These are phyloP conservation scores for Claviceps fusiformis DNA, from an alignment of 2,329 filamentous ascomycete genomes.

Conservation along the genomic window DNA sequence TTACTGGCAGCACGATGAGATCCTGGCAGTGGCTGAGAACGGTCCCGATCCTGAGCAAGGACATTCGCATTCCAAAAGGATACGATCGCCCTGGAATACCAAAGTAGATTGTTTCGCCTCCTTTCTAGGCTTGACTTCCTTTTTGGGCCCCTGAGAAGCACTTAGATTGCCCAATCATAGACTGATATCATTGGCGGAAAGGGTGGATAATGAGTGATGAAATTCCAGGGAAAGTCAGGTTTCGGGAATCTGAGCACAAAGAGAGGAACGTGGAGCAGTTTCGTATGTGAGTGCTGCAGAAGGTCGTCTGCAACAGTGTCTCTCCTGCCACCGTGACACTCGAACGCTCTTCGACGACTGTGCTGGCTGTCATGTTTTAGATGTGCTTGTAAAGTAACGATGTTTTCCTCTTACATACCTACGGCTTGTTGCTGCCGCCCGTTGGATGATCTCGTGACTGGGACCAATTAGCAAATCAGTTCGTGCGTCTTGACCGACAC, in stretches of 20 bases:
- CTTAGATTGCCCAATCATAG: constrained; percentile 11
- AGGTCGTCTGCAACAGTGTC: constrained; percentile 4
- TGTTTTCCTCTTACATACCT: not conserved
- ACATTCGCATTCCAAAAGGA: constrained; percentile 25
- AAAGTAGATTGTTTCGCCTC: constrained; percentile 12
- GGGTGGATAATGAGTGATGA: constrained; percentile 7
- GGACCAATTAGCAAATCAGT: constrained; percentile 6
- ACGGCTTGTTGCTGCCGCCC: not conserved
- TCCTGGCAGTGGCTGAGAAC: constrained; percentile 19
- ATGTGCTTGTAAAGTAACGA: not conserved
- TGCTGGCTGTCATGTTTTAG: not conserved
- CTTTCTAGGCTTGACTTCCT: constrained; percentile 7
- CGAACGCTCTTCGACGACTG: not conserved
- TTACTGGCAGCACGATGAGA: constrained; percentile 19
- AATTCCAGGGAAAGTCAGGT: constrained; percentile 8
- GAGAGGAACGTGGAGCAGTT: constrained; percentile 10
- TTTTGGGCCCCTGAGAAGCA: constrained; percentile 10
- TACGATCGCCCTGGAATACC: constrained; percentile 11
- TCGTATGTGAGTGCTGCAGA: constrained; percentile 9
- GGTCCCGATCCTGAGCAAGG: constrained; percentile 23
- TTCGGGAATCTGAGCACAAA: constrained; percentile 7
- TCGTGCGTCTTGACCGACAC: constrained; percentile 3
- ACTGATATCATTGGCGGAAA: constrained; percentile 10
- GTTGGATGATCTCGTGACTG: constrained; percentile 1
- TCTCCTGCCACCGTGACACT: constrained; percentile 2